Conservation (phyloP, 495 filamentous ascomycete genomes). For the Penicillium cinerascens region DNA sequence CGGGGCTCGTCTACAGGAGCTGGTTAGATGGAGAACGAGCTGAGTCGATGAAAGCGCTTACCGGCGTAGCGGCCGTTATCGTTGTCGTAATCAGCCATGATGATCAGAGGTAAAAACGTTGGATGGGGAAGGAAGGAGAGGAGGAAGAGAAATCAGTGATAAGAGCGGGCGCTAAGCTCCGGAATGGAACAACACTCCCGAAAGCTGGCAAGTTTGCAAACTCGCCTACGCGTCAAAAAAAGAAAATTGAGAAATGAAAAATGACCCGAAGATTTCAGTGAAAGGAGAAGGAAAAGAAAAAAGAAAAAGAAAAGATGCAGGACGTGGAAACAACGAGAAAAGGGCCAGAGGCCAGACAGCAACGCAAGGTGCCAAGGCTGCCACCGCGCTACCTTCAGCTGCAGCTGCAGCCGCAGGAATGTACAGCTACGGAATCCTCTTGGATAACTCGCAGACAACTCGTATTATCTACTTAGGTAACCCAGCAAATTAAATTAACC, state of each 20-base stretch:
- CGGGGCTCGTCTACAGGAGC: slow-evolving; percentile 65
- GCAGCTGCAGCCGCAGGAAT: background rate
- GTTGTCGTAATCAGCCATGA: slow-evolving; percentile 73
- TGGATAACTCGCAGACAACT: background rate
- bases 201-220: slow-evolving; percentile 2
- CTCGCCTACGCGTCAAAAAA: background rate
- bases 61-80: slow-evolving; percentile 84
- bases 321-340: slow-evolving; percentile 4
- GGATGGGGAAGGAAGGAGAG: slow-evolving; percentile 17
- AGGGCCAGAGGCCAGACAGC: slow-evolving; percentile 1
- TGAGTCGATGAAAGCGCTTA: slow-evolving; percentile 43
- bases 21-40: slow-evolving; percentile 4
- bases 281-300: no score
- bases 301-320: background rate
- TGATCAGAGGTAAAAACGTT: slow-evolving; percentile 16
- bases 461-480: background rate
- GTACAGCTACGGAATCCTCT: no score
- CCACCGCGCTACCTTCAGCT: background rate
- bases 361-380: slow-evolving; percentile 9
- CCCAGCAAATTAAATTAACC: background rate
- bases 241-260: background rate
- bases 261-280: no score
- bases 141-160: slow-evolving; percentile 26
- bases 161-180: slow-evolving; percentile 23
- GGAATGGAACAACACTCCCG: slow-evolving; percentile 25